phyloP scores from a whole-genome alignment of 2,329 filamentous ascomycete species.

The Penicillium polonicum region DNA sequence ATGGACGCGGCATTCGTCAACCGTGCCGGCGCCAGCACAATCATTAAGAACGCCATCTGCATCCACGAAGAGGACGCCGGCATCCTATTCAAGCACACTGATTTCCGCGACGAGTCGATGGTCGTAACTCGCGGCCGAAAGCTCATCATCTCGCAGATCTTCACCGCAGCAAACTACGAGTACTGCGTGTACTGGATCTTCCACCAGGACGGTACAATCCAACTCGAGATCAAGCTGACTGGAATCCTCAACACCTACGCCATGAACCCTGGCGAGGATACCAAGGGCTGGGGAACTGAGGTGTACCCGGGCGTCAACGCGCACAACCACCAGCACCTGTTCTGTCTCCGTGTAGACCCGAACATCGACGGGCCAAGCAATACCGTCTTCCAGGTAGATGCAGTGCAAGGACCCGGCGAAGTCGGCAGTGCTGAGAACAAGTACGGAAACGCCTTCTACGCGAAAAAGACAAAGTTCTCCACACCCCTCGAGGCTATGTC shows the following conservation, averaged over 20 bases:
- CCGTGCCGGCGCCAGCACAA: constrained; percentile 68
- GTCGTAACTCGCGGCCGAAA: constrained; percentile 85
- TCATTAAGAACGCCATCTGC: constrained; percentile 91
- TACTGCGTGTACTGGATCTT: constrained; percentile 88
- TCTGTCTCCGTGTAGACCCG: constrained; percentile 83
- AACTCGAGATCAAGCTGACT: constrained; percentile 87
- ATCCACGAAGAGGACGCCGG: constrained; percentile 93
- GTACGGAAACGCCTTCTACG: constrained; percentile 88
- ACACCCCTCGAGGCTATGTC: constrained; percentile 68
- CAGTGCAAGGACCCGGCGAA: constrained; percentile 66
- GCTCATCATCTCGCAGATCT: constrained; percentile 84
- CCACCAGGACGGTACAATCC: constrained; percentile 87
- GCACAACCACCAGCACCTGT: constrained; percentile 94
- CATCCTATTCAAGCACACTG: constrained; percentile 90
- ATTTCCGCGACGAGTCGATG: constrained; percentile 85
- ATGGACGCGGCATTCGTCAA: constrained; percentile 85
- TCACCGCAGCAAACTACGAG: constrained; percentile 95
- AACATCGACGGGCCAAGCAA: constrained; percentile 85
- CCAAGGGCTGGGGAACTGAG: constrained; percentile 84
- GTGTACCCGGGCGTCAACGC: constrained; percentile 90
- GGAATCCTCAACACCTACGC: constrained; percentile 91
- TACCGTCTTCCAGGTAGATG: constrained; percentile 80
- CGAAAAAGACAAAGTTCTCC: constrained; percentile 74
- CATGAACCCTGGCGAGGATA: constrained; percentile 76
- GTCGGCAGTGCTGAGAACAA: constrained; percentile 79